These are phyloP conservation scores for Chalciporus sp. DNA, from an alignment of 1,284 basidiomycete species.

Conservation along the genomic window DNA sequence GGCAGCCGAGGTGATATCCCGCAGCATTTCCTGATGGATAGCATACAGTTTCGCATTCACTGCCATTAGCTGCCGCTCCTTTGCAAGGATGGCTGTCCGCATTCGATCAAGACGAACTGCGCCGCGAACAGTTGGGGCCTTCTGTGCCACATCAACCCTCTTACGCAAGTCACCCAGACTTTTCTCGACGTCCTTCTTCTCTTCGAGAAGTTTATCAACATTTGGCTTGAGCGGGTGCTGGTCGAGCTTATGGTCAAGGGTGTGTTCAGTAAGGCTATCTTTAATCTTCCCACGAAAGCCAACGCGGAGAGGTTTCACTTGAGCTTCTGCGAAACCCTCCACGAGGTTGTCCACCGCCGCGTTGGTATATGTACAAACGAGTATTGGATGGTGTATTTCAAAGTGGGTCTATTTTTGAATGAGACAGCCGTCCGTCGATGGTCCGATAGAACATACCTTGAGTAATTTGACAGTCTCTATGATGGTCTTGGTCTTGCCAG, in stretches of 20 bases:
- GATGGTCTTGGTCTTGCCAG: slow-evolving; percentile 93
- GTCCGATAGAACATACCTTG: slow-evolving; percentile 52
- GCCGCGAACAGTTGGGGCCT: slow-evolving; percentile 18
- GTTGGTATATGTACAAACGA: slow-evolving; percentile 93
- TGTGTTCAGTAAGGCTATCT: slow-evolving; percentile 56
- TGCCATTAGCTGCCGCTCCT: slow-evolving; percentile 38
- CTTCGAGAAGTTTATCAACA: slow-evolving; percentile 43
- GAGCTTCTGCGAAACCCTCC: slow-evolving; percentile 64
- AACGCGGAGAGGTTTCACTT: slow-evolving; percentile 77
- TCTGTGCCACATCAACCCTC: slow-evolving; percentile 29
- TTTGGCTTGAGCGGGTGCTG: slow-evolving; percentile 57
- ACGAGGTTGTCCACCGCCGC: slow-evolving; percentile 94
- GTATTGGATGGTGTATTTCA: slow-evolving; percentile 79
- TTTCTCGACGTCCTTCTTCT: slow-evolving; percentile 33
- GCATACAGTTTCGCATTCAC: slow-evolving; percentile 48
- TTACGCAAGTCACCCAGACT: slow-evolving; percentile 31
- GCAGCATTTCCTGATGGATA: slow-evolving; percentile 55
- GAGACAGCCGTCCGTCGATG: not conserved
- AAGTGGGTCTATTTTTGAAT: slow-evolving; percentile 61
- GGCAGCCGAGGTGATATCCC: slow-evolving; percentile 61
- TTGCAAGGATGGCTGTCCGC: slow-evolving; percentile 38
- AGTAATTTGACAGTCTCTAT: slow-evolving; percentile 83
- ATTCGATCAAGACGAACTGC: slow-evolving; percentile 41
- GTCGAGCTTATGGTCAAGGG: slow-evolving; percentile 69
- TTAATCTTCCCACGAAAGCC: slow-evolving; percentile 69